These are phyloP conservation scores for Ogataea corticis DNA, from an alignment of 805 yeast species.

Conservation along the genomic window DNA sequence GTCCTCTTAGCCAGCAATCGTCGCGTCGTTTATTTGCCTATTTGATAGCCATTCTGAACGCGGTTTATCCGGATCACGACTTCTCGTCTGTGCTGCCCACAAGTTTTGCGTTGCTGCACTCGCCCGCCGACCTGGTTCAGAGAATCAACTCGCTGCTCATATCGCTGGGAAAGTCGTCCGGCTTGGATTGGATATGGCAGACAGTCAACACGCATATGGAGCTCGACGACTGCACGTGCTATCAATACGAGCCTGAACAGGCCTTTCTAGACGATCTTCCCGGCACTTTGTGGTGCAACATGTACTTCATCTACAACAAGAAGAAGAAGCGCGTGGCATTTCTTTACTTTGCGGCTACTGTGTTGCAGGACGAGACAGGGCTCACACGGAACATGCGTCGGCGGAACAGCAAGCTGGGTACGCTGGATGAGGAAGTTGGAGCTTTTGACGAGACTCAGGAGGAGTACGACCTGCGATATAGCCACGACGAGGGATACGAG, in stretches of 20 bases:
- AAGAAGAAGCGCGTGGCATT: slow-evolving; percentile 90
- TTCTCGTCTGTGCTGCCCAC: slow-evolving; percentile 83
- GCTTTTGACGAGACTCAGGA: slow-evolving; percentile 34
- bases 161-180: slow-evolving; percentile 58
- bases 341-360: slow-evolving; percentile 62
- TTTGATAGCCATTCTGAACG: slow-evolving; percentile 84
- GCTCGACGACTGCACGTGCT: slow-evolving; percentile 59
- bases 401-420: slow-evolving; percentile 34
- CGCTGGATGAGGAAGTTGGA: slow-evolving; percentile 32
- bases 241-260: slow-evolving; percentile 63
- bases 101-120: slow-evolving; percentile 61
- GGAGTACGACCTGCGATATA: slow-evolving; percentile 38
- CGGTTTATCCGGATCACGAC: slow-evolving; percentile 95
- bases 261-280: slow-evolving; percentile 65
- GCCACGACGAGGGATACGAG: slow-evolving; percentile 30
- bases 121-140: slow-evolving; percentile 50
- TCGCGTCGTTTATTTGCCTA: slow-evolving; percentile 89
- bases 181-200: slow-evolving; percentile 79
- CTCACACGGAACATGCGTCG: slow-evolving; percentile 29
- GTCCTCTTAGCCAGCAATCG: slow-evolving; percentile 83
- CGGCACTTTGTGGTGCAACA: slow-evolving; percentile 68
- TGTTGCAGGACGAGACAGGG: slow-evolving; percentile 34
- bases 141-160: slow-evolving; percentile 77
- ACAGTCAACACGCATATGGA: slow-evolving; percentile 82
- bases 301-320: slow-evolving; percentile 92